Base-by-base conservation (phyloP, 495 filamentous ascomycete genomes). In the Chaetomium cochliodes region DNA sequence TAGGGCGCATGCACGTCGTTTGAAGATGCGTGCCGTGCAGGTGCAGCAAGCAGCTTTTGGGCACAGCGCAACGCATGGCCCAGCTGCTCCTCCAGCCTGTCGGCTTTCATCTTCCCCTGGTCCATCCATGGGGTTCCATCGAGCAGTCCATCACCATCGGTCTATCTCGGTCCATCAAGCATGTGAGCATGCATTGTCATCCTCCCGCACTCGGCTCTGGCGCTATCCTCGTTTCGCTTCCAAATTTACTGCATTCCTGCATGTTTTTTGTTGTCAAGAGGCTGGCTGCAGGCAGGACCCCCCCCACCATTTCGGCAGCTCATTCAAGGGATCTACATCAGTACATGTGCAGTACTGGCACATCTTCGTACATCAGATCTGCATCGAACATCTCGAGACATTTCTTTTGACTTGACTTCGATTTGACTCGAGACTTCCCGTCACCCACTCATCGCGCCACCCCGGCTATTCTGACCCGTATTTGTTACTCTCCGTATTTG, bases 101-200 rank as follows among this genome's bases (percentile, higher is more conserved):
- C 52, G 53, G 62, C 62, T 64, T 18, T 16, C 62, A 16, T 22
- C 6, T 57, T 41, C 62, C 52, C 52, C 42, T 64, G 55, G 44
- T 42, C 47, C 33, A 37, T 37, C 33, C 33, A 37, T 37, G 33
- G 33, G 28, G 28, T 30, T 30, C 28, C 28, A 30, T 30, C n/a
- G n/a, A n/a, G n/a, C n/a, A n/a, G n/a, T n/a, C n/a, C n/a, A n/a
- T n/a, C n/a, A n/a, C n/a, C n/a, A n/a, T n/a, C n/a, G n/a, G n/a
- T n/a, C n/a, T n/a, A 33, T 33, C 30, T 37, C 33, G 9, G 5
- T 11, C 33, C 33, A 37, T 37, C 33, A 37, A 37, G 33, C 33
- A 37, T 37, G 33, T 37, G 33, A 39, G 54, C 53, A 16, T 49
- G 41, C 41, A 55, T 20, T 41, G 7, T 11, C 12, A 22, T 20